Conservation (phyloP, 2,329 filamentous ascomycete genomes). For the Cadophora luteo-olivacea region DNA sequence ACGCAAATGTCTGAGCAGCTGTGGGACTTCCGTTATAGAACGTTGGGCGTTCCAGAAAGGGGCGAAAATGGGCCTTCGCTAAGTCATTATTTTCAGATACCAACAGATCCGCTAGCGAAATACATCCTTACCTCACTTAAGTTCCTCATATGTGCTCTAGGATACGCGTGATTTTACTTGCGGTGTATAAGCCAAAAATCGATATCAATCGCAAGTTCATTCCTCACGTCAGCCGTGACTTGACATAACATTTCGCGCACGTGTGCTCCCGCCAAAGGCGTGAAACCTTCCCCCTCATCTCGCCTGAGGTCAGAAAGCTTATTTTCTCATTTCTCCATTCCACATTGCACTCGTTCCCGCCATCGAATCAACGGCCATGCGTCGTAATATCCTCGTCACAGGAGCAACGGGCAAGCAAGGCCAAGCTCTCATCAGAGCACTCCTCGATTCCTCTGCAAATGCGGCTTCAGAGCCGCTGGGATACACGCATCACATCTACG, state of each 20-base stretch:
- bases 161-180: not conserved
- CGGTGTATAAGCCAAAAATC: not conserved
- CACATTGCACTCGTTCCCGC: not conserved
- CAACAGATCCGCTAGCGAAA: not conserved
- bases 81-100: not conserved
- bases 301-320: not conserved
- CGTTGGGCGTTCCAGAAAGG: not conserved
- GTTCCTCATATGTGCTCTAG: not conserved
- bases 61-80: not conserved
- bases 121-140: not conserved
- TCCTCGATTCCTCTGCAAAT: constrained; percentile 32
- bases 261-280: not conserved
- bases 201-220: not conserved
- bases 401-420: constrained; percentile 52
- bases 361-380: not conserved
- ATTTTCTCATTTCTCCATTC: not conserved
- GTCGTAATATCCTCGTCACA: constrained; percentile 44
- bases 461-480: not conserved
- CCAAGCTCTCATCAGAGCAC: constrained; percentile 44
- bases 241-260: not conserved
- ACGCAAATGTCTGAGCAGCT: too few species aligned
- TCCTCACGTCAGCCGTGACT: not conserved
- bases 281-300: not conserved
- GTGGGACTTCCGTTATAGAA: not conserved
- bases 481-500: constrained; percentile 52